These are phyloP conservation scores for Podila epicladia DNA, from an alignment of 192 early-diverging fungal species.

Conservation along the genomic window DNA sequence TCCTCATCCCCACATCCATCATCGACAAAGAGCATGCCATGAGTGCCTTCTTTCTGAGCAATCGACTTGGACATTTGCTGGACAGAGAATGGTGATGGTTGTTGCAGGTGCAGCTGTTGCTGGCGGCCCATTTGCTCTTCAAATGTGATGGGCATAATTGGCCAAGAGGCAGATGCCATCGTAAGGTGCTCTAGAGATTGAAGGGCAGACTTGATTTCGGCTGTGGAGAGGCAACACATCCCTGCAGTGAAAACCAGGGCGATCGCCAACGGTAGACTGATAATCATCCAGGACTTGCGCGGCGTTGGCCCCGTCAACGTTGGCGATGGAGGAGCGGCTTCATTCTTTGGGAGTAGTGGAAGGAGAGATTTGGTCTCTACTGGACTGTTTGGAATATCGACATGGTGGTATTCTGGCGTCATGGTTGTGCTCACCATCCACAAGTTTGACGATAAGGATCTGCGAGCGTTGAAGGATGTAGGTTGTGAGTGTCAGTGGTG, in stretches of 20 bases:
- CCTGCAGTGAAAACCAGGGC: conserved; percentile 16
- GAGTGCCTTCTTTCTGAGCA: not conserved
- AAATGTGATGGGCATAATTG: not conserved
- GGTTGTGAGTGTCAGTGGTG: too few relatives aligned
- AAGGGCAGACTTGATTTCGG: not conserved
- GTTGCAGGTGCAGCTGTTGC: not conserved
- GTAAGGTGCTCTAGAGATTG: not conserved
- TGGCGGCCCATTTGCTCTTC: not conserved
- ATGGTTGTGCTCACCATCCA: too few relatives aligned
- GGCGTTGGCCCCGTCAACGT: not conserved
- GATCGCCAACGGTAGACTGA: conserved; percentile 18
- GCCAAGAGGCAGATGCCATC: not conserved
- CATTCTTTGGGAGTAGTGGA: not conserved
- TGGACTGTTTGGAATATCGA: not conserved
- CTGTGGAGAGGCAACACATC: conserved; percentile 12
- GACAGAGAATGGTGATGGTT: not conserved
- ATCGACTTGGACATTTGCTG: not conserved
- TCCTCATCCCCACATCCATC: not conserved
- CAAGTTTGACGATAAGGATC: too few relatives aligned
- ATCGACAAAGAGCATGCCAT: too few relatives aligned
- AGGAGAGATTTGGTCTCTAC: not conserved
- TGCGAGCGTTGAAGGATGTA: too few relatives aligned
- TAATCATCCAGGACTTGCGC: conserved; percentile 15
- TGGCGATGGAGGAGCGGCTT: not conserved
- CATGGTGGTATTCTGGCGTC: not conserved